phyloP scores from a whole-genome alignment of 2,329 filamentous ascomycete genomes.

The Podosphaera leucotricha region DNA sequence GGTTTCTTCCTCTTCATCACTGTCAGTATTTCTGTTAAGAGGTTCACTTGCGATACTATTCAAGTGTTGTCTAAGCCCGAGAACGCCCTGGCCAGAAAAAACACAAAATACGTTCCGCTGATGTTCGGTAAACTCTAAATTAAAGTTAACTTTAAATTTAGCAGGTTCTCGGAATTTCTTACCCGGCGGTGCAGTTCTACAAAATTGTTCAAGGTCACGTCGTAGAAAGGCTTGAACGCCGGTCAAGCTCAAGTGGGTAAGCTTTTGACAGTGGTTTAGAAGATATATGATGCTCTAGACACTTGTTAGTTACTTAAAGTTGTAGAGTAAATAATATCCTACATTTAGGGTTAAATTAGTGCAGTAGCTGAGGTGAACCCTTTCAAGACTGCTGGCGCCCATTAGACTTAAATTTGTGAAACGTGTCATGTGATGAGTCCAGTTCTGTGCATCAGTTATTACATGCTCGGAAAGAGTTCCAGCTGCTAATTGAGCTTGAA shows the following conservation, averaged over 20 bases:
- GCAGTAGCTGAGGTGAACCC: conserved; percentile 93
- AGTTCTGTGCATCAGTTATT: background rate
- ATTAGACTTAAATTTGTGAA: conserved; percentile 17
- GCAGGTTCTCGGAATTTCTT: conserved; percentile 10
- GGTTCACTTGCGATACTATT: conserved; percentile 29
- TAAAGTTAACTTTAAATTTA: background rate
- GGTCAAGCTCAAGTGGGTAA: conserved; percentile 86
- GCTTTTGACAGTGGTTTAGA: conserved; percentile 70
- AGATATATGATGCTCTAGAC: conserved; percentile 65
- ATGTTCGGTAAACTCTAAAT: conserved; percentile 75
- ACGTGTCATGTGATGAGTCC: background rate
- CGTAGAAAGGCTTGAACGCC: conserved; percentile 78
- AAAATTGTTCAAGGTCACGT: conserved; percentile 64
- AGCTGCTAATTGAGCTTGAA: background rate
- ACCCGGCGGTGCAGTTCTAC: conserved; percentile 61
- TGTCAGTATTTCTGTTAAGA: conserved; percentile 6
- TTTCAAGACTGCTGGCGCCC: conserved; percentile 33
- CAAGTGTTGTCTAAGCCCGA: conserved; percentile 52
- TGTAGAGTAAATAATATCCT: too few relatives aligned
- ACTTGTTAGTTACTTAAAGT: conserved; percentile 16
- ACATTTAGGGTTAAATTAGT: conserved; percentile 61
- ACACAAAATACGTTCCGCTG: conserved; percentile 94
- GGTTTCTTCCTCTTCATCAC: conserved; percentile 47
- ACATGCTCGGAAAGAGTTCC: background rate
- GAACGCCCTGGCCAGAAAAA: conserved; percentile 73